Evolutionary conservation across 202 grass and related monocot species (phyloP), one percentile per base, ranked within the genome.

Genomic region (Alloteropsis angusta): DNA sequence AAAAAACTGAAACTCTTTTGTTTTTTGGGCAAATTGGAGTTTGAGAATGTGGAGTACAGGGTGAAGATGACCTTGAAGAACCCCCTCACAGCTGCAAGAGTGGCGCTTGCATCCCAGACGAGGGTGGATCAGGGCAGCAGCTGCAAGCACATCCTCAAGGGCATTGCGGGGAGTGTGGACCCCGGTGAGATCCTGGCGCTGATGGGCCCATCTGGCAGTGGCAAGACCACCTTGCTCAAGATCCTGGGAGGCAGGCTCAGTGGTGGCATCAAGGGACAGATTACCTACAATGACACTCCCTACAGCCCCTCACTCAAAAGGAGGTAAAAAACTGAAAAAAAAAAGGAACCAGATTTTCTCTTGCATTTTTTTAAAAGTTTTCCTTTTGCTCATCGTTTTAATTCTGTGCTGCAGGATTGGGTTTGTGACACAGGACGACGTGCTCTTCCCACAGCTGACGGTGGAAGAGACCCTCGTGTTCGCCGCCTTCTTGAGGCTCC

Each of bases 401-500:
- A 19, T 49, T 72, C 9, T 82, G 35, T 16, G 23, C n/a, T 69
- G 37, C 84, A 97, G 91, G 85, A 97, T 97, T 77, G 94, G 94
- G 48, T 97, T 97, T 63, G 94, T 97, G 43, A 93, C 94, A 10
- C 94, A 97, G 81, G 91, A 97, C 53, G 91, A 97, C 70, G 91
- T 97, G 19, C 86, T 97, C 4, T 97, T 93, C 85, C 94, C 94
- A 38, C 87, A 97, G 73, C 83, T 97, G 72, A 97, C 94, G 28
- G 94, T 97, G 77, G 90, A 97, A 67, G 94, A 97, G 82, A 97
- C 94, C 46, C 89, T 97, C 8, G 82, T 97, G 61, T 97, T 97
- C 82, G 89, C 94, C n/a, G 94, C 94, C 6, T 90, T 97, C 76
- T 19, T 97, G 66, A 85, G 91, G 87, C 94, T 97, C 47, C 94